Base-by-base conservation (phyloP, 129 eudicot species). In the Lonicera japonica region DNA sequence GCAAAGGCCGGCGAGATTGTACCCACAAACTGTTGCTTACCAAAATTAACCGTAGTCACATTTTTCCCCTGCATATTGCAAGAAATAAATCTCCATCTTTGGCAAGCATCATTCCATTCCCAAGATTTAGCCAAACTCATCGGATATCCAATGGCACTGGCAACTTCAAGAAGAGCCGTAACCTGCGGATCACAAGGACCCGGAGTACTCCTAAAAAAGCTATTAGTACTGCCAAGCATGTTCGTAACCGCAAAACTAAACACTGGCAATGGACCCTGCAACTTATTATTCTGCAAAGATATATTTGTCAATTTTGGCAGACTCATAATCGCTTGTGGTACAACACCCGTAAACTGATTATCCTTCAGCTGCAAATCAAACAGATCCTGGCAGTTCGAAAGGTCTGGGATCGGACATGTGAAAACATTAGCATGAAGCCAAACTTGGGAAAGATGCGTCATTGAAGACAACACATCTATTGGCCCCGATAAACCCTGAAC, bases 311-410 rank as follows among this genome's bases (percentile, higher is more conserved):
- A 61, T 1, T 57, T 70, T 5, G 81, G 75, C 5, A 83, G 65
- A 50, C 56, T 13, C 50, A 60, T 52, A 20, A 86, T 4, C 0
- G 85, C 66, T 0, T 38, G 43, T 8, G 87, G 90, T 25, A 86
- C 78, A 14, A 77, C 17, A 0, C 95, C 95, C 12, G 90, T 83
- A 5, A 86, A 72, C 41, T 68, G 83, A 36, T 86, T 86, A 64
- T 78, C 90, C 65, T 90, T 66, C 17, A 86, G 84, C 72, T 86
- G 95, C 60, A 86, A 77, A 80, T 87, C 95, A 24, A 80, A 80
- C 13, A 83, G 38, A 46, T 70, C 52, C 0, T 2, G 11, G 24
- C 95, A 83, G 24, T 61, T 73, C 0, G 83, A 69, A 20, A 83
- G 66, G 53, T 87, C 90, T 5, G 95, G 95, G 3, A 87, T 59